Evolutionary conservation across 2,329 filamentous ascomycete genomes (phyloP), one percentile per base, ranked within the genome.

Genomic region (Madurella fahalii): DNA sequence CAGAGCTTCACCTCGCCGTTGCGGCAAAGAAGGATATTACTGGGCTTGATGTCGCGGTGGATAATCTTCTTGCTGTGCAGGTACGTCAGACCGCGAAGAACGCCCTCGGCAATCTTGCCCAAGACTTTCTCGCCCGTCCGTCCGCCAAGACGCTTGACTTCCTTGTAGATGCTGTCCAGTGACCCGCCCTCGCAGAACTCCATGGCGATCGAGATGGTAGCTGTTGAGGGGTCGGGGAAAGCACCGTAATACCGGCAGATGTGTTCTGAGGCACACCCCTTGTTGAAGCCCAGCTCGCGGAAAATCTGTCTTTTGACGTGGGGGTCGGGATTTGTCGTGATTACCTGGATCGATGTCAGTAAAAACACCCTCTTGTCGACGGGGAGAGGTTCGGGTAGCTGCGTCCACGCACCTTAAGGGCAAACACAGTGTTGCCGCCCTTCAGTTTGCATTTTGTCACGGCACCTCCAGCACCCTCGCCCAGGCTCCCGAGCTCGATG

Each of bases 281-380:
- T 96, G 79, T 99, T 99, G 80, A 97, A 99, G 58, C 89, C 90
- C 50, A 99, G 79, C 71, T 99, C 94, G 67, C 94, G 88, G 57
- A 97, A 83, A 64, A 99, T 99, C 73, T 99, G 94, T 70, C 95
- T 96, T 79, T 96, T 97, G 58, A 97, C 90, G 68, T 96, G 93
- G 12, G 94, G 93, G 64, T 99, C 94, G 2, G 94, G 94, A 69
- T 97, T 95, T 34, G 94, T 96, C 2, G 94, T 99, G 69, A 99
- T 99, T 67, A 99, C 88, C 93, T 95, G 2, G 13, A 20, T 32
- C 12, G 34, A 8, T 41, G 52, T 54, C 16, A 57, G 50, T 12
- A 50, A 2, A 50, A 2, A 53, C 9, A 16, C 31, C 2, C 4
- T n/a, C n/a, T 7, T 16, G 5, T 20, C 18, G 40, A 15, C 25